Evolutionary conservation across 768 basidiomycete species (phyloP).

Genomic region (Candolleomyces efflorescens): DNA sequence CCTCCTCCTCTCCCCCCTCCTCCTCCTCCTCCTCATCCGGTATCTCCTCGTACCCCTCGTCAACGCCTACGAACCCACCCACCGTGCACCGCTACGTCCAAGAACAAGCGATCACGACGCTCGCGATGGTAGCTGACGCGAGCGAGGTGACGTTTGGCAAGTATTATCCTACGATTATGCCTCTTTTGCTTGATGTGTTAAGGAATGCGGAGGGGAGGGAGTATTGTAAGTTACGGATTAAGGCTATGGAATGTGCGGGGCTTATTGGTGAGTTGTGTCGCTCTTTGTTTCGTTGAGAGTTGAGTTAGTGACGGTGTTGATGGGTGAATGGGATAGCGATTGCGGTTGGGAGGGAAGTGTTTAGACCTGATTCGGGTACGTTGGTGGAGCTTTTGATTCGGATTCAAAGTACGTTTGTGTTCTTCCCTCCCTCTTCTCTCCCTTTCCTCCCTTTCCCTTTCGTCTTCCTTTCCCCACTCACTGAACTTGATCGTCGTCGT

Average conservation of each 20-base stretch:
- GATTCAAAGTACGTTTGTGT: slow-evolving; percentile 60
- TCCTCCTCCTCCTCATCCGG: no score
- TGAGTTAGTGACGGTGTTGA: neutral
- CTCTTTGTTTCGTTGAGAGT: neutral
- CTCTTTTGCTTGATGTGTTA: slow-evolving; percentile 71
- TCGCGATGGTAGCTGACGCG: slow-evolving; percentile 87
- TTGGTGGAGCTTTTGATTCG: slow-evolving; percentile 70
- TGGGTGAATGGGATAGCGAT: slow-evolving; percentile 52
- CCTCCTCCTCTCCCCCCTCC: no score
- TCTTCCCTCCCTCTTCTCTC: neutral
- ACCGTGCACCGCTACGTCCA: slow-evolving; percentile 65
- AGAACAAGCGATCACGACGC: slow-evolving; percentile 82
- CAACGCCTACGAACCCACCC: no score
- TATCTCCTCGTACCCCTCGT: no score
- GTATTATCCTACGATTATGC: slow-evolving; percentile 81
- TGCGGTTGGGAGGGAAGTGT: slow-evolving; percentile 79
- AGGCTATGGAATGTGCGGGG: slow-evolving; percentile 91
- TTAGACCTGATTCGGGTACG: slow-evolving; percentile 67
- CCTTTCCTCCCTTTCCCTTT: neutral
- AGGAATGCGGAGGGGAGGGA: slow-evolving; percentile 64
- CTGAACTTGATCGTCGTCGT: slow-evolving; percentile 33
- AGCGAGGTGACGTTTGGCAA: slow-evolving; percentile 76
- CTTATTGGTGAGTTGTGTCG: slow-evolving; percentile 62
- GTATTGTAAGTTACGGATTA: slow-evolving; percentile 65
- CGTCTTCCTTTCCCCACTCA: neutral